Evolutionary conservation across 345 rosid genomes (phyloP), one percentile per base, ranked within the genome.

Genomic region (Moricandia arvensis): DNA sequence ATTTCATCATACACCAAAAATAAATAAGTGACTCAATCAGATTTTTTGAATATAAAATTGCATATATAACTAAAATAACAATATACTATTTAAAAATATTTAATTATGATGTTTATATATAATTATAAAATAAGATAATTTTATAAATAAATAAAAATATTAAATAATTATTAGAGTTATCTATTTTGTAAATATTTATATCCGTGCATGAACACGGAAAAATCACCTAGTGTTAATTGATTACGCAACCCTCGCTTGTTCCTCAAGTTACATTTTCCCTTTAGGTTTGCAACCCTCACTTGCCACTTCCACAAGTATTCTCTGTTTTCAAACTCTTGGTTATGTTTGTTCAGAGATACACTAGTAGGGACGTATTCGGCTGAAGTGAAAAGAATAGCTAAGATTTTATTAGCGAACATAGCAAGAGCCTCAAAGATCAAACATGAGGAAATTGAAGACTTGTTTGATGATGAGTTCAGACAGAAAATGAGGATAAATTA

Each of bases 361-460:
- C 12, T n/a, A n/a, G n/a, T 88, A 33, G 86, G 87, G 4, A 26
- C 63, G n/a, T 87, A 90, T 80, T 69, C 72, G 0, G 10, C 0
- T 6, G 83, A 85, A 67, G 17, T 79, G 54, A 82, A 79, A 71
- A 75, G 33, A 24, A 66, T 80, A 27, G 82, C 83, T 4, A 51
- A 77, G 62, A 54, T 15, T 54, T 63, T 88, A 3, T 21, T 88
- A 1, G 69, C 27, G 35, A 70, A 73, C 13, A 69, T 82, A 77
- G 87, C 80, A 1, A 75, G 58, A 61, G 83, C 84, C 6, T 29
- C 87, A 11, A 72, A 72, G 30, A 86, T 90, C 84, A 88, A 86
- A 1, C 47, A 21, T 0, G 67, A 86, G 38, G 90, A 88, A 17
- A 83, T 86, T 59, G 30, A 35, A 5, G 35, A 31, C 11, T 27